Conservation (phyloP, 108 stramenopile genomes). For the Fragilaria crotonensis region DNA sequence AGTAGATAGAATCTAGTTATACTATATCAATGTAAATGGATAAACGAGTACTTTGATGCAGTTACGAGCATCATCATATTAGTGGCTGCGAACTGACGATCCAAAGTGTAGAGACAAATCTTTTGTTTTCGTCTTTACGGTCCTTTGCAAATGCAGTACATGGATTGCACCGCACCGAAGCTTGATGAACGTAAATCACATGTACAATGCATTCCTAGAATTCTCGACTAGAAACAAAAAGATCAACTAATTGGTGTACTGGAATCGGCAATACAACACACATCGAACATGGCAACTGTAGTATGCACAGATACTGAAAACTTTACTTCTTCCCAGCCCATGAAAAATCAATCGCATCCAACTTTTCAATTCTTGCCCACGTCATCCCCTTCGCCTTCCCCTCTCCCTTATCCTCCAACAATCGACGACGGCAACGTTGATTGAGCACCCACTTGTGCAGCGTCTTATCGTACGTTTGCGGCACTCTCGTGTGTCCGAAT, state of each 20-base stretch:
- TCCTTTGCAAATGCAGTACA: no score
- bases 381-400: conserved; percentile 7
- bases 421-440: not conserved
- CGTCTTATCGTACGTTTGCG: conserved; percentile 2
- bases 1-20: conserved; percentile 15
- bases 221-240: no score
- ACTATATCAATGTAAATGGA: not conserved
- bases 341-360: conserved; percentile 5
- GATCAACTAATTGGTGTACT: no score
- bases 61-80: not conserved
- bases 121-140: no score
- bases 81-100: not conserved
- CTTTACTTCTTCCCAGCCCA: conserved; percentile 24
- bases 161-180: no score
- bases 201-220: no score
- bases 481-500: conserved; percentile 1
- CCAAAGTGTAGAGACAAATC: no score
- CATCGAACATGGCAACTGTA: not conserved
- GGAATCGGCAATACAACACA: no score
- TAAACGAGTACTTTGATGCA: not conserved
- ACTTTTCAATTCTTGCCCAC: not conserved
- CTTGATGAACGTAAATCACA: no score
- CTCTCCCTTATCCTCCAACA: conserved; percentile 2
- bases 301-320: conserved; percentile 1
- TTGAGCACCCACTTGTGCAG: conserved; percentile 2